Conservation (phyloP, 2,329 filamentous ascomycete genomes). For the Xylariaceae sp. region DNA sequence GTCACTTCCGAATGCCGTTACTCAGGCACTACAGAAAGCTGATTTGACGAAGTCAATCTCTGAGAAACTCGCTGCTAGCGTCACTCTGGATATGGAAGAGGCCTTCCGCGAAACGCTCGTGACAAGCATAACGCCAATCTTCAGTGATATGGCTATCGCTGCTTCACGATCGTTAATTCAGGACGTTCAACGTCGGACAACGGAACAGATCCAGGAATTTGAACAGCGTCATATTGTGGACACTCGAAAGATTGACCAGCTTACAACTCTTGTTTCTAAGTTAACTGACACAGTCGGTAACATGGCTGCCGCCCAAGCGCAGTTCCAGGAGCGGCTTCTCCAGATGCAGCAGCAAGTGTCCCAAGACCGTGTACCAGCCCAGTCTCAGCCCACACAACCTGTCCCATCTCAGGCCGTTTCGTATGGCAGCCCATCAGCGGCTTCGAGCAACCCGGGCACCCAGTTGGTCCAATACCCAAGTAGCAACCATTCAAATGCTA, state of each 20-base stretch:
- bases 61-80: constrained; percentile 71
- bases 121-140: constrained; percentile 67
- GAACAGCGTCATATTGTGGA: constrained; percentile 59
- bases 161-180: constrained; percentile 70
- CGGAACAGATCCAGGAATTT: constrained; percentile 57
- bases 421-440: constrained; percentile 39
- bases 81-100: constrained; percentile 72
- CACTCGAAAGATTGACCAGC: constrained; percentile 71
- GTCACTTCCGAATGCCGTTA: constrained; percentile 69
- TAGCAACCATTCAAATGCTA: constrained; percentile 49
- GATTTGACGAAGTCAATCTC: constrained; percentile 75
- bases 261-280: constrained; percentile 69
- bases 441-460: constrained; percentile 38
- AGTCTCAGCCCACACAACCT: constrained; percentile 25
- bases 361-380: constrained; percentile 44
- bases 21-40: constrained; percentile 72
- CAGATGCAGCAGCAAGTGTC: constrained; percentile 60
- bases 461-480: constrained; percentile 48
- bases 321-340: constrained; percentile 70
- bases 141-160: constrained; percentile 68
- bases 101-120: constrained; percentile 68
- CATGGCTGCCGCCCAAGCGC: constrained; percentile 71
- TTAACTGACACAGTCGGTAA: constrained; percentile 72
- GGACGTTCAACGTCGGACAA: constrained; percentile 69
- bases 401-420: constrained; percentile 31